Evolutionary conservation across 352 stramenopile species (phyloP).

Genomic region (Globisporangium cederbergense): DNA sequence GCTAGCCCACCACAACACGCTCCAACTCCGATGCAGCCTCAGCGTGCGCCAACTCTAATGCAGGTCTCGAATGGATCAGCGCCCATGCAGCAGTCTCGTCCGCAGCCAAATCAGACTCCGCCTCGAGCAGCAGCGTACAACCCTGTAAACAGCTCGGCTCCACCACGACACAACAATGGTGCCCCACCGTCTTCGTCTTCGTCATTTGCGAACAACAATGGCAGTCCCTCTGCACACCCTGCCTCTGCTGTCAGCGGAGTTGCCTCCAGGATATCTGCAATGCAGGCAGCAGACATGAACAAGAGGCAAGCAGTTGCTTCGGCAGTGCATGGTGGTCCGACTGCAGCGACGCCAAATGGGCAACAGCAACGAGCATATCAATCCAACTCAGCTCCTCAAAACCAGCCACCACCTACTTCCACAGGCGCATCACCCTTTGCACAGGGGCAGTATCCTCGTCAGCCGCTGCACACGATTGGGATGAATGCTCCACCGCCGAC

Average conservation of each 20-base stretch:
- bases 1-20: not conserved
- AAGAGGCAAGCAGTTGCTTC: slow-evolving; percentile 20
- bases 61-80: not conserved
- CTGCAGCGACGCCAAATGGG: slow-evolving; percentile 8
- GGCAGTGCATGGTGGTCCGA: slow-evolving; percentile 7
- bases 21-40: not conserved
- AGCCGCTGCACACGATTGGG: slow-evolving; percentile 22
- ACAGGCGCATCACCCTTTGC: slow-evolving; percentile 14
- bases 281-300: slow-evolving; percentile 30
- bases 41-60: not conserved
- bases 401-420: slow-evolving; percentile 9
- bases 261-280: slow-evolving; percentile 25
- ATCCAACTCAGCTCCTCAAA: slow-evolving; percentile 3
- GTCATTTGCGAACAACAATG: not conserved
- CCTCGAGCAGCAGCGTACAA: slow-evolving; percentile 4
- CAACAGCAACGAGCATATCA: slow-evolving; percentile 18
- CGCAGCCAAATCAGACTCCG: slow-evolving; percentile 6
- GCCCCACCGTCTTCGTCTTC: slow-evolving; percentile 3
- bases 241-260: slow-evolving; percentile 20
- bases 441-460: slow-evolving; percentile 11
- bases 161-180: slow-evolving; percentile 1
- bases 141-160: not conserved
- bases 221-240: slow-evolving; percentile 15
- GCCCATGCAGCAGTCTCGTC: slow-evolving; percentile 1
- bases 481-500: slow-evolving; percentile 47